Base-by-base conservation (phyloP, 805 yeast genomes). In the Lipomyces anomalus region DNA sequence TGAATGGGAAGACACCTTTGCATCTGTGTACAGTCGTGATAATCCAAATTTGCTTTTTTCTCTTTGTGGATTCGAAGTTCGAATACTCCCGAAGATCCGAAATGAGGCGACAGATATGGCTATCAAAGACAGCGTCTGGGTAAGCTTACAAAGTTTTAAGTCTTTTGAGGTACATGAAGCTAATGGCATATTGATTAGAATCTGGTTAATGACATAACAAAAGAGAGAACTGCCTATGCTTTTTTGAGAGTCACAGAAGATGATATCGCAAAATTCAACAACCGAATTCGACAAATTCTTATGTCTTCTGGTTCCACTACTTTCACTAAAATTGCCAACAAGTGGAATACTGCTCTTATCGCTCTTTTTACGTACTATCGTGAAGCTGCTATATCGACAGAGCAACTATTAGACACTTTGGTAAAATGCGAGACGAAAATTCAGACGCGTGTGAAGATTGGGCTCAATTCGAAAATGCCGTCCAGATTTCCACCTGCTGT, bases 401-500 rank as follows among this genome's bases (percentile, higher is more conserved):
- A 82, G 43, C 60, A 82, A 4, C 67, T 92, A 28, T 68, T 92
- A 7, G 96, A 89, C 61, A 70, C 79, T 3, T 68, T 92, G 38
- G 99, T 92, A 7, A 86, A 84, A 59, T 78, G 94, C 55, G 99
- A 92, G 60, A 89, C 96, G 0, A 82, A 84, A 59, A 82, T 92
- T 37, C 99, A 92, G 66, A 92, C 89, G 44, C 74, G 95, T 54
- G 95, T 92, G 17, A 92, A 92, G 61, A 76, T 90, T 68, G 98
- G 98, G 0, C 72, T 92, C 50, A 92, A 92, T 59, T 90, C 97
- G 11, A 92, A 92, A 65, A 92, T 92, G 99, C 99, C 99, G 0
- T 81, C 96, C 0, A 73, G 99, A 45, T 92, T 92, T 67, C 99
- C 99, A 2, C 99, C 98, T 0, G 97, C 97, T 2, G 98, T 92